Base-by-base conservation (phyloP, 768 basidiomycete species). In the Butyriboletus loyo region DNA sequence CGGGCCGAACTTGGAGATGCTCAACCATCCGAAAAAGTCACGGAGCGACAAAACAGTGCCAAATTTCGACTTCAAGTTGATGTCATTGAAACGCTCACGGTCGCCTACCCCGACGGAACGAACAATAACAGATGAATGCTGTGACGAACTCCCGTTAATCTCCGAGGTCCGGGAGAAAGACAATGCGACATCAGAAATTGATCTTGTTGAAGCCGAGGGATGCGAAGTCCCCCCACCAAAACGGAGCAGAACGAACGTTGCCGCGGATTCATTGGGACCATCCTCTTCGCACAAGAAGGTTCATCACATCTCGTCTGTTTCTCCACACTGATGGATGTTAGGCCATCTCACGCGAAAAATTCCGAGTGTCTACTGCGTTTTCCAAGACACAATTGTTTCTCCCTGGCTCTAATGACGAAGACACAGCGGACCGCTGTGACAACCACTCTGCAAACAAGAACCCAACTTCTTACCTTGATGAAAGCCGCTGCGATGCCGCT, bases 21-120 rank as follows among this genome's bases (percentile, higher is more conserved):
- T 72, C 9, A 45, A 55, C 21, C 32, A 14, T n/a, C 41, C 45
- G 7, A 54, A 43, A 47, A 49, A 37, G 45, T 37, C 48, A 21
- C 48, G 43, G 34, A 41, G n/a, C 15, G 35, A 21, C n/a, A 73
- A 59, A 54, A 35, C 66, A 8, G 54, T 59, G 3, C 74, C 78
- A 24, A 72, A 81, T 54, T 82, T 83, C 54, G 73, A 81, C 52
- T 56, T 86, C 22, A 71, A 80, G 46, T 76, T 85, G 42, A 65
- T 78, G 41, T 58, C 62, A 40, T 47, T 64, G 46, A 50, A 57
- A 56, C 55, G 66, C 58, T 53, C 52, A 57, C 48, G 47, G 24
- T 68, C 70, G 9, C 44, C 66, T 37, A 34, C 54, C 19, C 27
- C 49, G 28, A 21, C 1, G 1, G 55, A 49, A 13, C 49, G 48